These are phyloP conservation scores for Shiraia bambusicola DNA, from an alignment of 2,329 filamentous ascomycete species.

Conservation along the genomic window DNA sequence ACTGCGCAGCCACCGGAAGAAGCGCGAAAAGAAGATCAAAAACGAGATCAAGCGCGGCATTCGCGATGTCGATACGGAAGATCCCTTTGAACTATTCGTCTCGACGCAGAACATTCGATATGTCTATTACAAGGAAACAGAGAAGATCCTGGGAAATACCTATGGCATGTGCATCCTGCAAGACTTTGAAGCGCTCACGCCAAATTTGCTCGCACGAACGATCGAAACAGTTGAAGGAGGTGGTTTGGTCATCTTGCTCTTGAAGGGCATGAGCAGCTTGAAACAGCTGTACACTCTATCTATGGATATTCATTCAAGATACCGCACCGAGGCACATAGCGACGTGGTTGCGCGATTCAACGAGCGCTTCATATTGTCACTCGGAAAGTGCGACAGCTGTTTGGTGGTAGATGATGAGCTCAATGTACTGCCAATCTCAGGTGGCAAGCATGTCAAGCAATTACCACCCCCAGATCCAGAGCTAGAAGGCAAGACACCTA, in stretches of 20 bases:
- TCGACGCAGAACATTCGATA: constrained; percentile 97
- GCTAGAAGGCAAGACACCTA: constrained; percentile 68
- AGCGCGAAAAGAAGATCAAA: constrained; percentile 97
- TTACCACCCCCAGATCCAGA: constrained; percentile 76
- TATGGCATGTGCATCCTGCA: constrained; percentile 98
- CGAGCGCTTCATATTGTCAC: constrained; percentile 91
- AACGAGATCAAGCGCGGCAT: constrained; percentile 96
- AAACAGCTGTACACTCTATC: constrained; percentile 95
- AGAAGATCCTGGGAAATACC: constrained; percentile 97
- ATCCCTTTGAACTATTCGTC: constrained; percentile 96
- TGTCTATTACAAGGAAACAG: constrained; percentile 99
- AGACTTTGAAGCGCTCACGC: constrained; percentile 96
- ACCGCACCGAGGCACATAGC: constrained; percentile 91
- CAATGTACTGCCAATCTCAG: constrained; percentile 95
- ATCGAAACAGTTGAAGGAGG: constrained; percentile 98
- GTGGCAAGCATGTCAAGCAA: constrained; percentile 83
- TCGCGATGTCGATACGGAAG: constrained; percentile 86
- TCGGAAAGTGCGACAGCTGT: constrained; percentile 93
- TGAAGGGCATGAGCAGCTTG: constrained; percentile 96
- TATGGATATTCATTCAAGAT: constrained; percentile 97
- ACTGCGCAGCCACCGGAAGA: constrained; percentile 78
- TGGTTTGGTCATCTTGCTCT: constrained; percentile 81
- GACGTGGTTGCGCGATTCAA: constrained; percentile 97
- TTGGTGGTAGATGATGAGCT: constrained; percentile 96
- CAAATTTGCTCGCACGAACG: constrained; percentile 91